A percentile compares a stretch with the other conserved stretches of the same genome.
Evolutionary conservation across 139 green algal species (phyloP).

Genomic region (Volvox reticuliferus): DNA sequence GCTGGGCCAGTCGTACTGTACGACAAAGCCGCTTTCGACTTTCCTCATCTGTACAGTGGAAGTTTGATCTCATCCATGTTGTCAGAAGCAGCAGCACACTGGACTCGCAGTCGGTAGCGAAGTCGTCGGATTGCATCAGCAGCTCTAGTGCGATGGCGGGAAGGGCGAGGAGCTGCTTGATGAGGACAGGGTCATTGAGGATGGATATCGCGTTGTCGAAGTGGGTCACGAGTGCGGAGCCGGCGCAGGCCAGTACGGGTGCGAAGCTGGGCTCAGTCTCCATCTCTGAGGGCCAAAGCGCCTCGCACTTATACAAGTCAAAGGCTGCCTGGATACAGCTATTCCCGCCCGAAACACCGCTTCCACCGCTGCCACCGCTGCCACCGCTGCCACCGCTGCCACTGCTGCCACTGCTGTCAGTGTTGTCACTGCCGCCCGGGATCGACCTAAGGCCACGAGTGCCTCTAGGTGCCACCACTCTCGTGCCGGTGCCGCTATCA

Average conservation of each 20-base stretch:
- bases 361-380: background rate
- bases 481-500: no score
- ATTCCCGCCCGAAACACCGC: no score
- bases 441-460: no score
- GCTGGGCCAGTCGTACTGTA: background rate
- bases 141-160: background rate
- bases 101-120: slow-evolving; percentile 17
- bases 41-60: background rate
- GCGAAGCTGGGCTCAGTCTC: background rate
- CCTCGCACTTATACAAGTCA: background rate
- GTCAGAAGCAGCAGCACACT: slow-evolving; percentile 4
- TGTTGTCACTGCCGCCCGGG: background rate
- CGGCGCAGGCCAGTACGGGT: background rate
- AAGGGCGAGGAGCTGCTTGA: background rate
- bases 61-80: background rate
- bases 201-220: background rate
- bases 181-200: background rate
- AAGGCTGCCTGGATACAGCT: background rate
- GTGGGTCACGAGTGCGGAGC: background rate
- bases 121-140: slow-evolving; percentile 1
- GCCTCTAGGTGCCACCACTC: no score
- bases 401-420: background rate
- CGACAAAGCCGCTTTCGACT: slow-evolving; percentile 3
- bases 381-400: no score
- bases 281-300: background rate